phyloP scores from a whole-genome alignment of 2,329 filamentous ascomycete species.

The Cercospora citrullina region DNA sequence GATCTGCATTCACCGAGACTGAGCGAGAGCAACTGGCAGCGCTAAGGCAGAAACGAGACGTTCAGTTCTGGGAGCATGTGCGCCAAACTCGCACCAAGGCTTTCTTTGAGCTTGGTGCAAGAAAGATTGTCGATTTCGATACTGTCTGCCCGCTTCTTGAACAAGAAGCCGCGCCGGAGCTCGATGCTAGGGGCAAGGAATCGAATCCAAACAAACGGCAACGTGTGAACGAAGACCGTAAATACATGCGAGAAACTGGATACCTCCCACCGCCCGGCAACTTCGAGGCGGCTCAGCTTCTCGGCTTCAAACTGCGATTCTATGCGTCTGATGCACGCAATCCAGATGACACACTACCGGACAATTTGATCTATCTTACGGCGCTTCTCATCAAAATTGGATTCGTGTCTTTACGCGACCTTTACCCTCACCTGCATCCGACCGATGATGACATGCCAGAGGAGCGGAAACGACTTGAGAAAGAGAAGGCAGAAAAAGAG shows the following conservation, averaged over 20 bases:
- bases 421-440: constrained; percentile 91
- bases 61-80: constrained; percentile 78
- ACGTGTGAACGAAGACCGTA: constrained; percentile 59
- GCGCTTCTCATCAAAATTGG: constrained; percentile 95
- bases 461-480: constrained; percentile 67
- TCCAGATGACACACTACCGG: constrained; percentile 74
- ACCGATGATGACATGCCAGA: constrained; percentile 78
- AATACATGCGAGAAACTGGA: constrained; percentile 79
- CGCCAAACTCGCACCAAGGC: constrained; percentile 73
- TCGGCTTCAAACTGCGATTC: constrained; percentile 96
- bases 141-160: constrained; percentile 37
- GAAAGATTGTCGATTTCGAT: constrained; percentile 63
- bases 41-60: constrained; percentile 66
- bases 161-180: constrained; percentile 34
- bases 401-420: constrained; percentile 86
- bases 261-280: constrained; percentile 85
- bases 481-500: constrained; percentile 78
- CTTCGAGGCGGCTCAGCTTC: constrained; percentile 84
- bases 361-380: constrained; percentile 88
- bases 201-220: constrained; percentile 42
- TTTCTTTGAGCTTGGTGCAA: constrained; percentile 84
- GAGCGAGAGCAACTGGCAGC: constrained; percentile 62
- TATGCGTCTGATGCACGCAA: constrained; percentile 81
- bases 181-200: constrained; percentile 42
- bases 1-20: constrained; percentile 65